Conservation (phyloP, 2,329 filamentous ascomycete genomes). For the Aspergillus quadrilineatus region DNA sequence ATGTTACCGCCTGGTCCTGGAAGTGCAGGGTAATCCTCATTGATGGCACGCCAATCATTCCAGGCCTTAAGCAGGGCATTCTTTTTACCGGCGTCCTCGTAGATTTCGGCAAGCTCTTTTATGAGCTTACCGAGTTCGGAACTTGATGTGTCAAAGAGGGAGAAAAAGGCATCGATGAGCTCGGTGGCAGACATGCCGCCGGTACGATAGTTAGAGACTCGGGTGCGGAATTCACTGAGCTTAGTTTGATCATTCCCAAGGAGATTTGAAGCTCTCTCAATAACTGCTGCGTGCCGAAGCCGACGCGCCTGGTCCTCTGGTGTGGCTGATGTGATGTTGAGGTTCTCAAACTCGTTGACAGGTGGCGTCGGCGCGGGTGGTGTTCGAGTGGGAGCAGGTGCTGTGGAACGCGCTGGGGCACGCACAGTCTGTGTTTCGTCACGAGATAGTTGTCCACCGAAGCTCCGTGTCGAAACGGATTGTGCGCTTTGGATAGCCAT, state of each 20-base stretch:
- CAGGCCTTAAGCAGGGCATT: conserved; percentile 76
- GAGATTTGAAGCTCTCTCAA: conserved; percentile 79
- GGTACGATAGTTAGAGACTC: conserved; percentile 75
- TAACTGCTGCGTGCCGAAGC: conserved; percentile 77
- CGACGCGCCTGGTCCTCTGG: conserved; percentile 79
- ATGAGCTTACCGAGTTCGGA: conserved; percentile 83
- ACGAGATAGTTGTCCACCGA: conserved; percentile 78
- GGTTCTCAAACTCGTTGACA: conserved; percentile 49
- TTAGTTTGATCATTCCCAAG: conserved; percentile 75
- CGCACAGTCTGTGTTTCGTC: conserved; percentile 48
- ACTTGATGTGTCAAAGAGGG: conserved; percentile 78
- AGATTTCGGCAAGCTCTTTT: conserved; percentile 88
- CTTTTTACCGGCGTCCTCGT: conserved; percentile 75
- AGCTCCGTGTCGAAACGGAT: conserved; percentile 73
- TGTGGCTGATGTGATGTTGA: conserved; percentile 55
- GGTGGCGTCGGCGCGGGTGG: conserved; percentile 30
- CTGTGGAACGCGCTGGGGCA: conserved; percentile 41
- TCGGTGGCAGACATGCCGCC: conserved; percentile 68
- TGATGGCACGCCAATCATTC: conserved; percentile 94
- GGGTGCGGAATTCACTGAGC: conserved; percentile 71
- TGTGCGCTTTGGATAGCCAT: conserved; percentile 88
- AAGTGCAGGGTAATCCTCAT: conserved; percentile 89
- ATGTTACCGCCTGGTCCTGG: conserved; percentile 71
- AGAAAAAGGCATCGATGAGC: conserved; percentile 83
- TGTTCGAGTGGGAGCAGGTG: conserved; percentile 27